Evolutionary conservation across 106 monocot species (phyloP), one percentile per base, ranked within the genome.

Genomic region (Chionographis japonica): DNA sequence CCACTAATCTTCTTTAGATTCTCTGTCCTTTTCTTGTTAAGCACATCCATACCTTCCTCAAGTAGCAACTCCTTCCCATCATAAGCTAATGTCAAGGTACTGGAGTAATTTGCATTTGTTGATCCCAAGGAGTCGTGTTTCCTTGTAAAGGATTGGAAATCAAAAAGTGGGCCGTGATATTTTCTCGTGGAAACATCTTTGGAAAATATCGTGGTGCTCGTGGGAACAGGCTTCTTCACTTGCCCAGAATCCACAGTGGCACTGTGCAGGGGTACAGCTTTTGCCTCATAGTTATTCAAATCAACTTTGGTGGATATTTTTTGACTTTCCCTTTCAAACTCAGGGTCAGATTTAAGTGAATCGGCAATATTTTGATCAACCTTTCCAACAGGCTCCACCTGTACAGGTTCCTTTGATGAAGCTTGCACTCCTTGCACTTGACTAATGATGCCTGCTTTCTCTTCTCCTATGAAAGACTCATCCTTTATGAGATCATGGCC

Each of bases 121-220:
- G 74, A 72, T 10, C 74, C 78, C 60, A 79, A 82, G 11, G 85
- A 62, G 51, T 98, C 93, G 71, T 74, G 71, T 46, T 85, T 98
- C 55, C 87, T 87, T 8, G 81, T 90, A 75, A 85, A 98, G 72
- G 54, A 90, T 60, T 90, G 89, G 67, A 98, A 98, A 81, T 98
- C 98, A 83, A 93, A 98, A 62, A 98, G 78, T 16, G 98, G 98
- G 2, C 90, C 98, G 73, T 85, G 74, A 66, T 81, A 90, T 70
- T 88, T 98, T 83, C 85, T 85, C 9, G 46, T 46, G 10, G 78
- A 58, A 55, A 10, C 63, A 51, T 92, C 87, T 61, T 72, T 83
- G 12, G 75, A 40, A 50, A 71, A 20, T 59, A 73, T 42, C 3
- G 54, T 60, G 61, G 50, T 76, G 52, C 46, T 71, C 60, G 78